Conservation (phyloP, 352 stramenopile genomes). For the Globisporangium okanoganense region DNA sequence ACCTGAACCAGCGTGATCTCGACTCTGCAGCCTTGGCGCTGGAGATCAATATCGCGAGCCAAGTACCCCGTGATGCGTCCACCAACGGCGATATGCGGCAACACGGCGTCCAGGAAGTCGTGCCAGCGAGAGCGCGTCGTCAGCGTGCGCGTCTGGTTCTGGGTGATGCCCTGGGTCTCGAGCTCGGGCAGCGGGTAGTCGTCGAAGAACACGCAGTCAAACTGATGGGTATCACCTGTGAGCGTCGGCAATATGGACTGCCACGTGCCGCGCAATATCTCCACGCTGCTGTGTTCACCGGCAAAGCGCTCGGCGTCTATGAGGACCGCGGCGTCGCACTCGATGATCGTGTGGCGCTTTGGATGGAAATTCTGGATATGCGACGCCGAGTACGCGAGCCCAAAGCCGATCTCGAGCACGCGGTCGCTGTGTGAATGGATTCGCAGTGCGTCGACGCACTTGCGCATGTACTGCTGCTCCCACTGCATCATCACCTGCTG, state of each 20-base stretch:
- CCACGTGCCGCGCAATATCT: conserved; percentile 65
- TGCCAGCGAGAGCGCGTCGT: conserved; percentile 50
- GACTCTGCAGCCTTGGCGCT: conserved; percentile 37
- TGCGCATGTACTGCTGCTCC: conserved; percentile 81
- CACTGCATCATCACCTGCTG: conserved; percentile 91
- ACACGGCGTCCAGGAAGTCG: conserved; percentile 53
- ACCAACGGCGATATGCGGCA: conserved; percentile 43
- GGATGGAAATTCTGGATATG: conserved; percentile 60
- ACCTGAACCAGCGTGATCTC: conserved; percentile 30
- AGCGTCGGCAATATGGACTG: conserved; percentile 50
- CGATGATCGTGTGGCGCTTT: conserved; percentile 65
- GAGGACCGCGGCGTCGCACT: conserved; percentile 69
- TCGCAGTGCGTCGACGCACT: conserved; percentile 56
- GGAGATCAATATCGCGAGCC: conserved; percentile 44
- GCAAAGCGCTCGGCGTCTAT: conserved; percentile 44
- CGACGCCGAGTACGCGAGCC: conserved; percentile 74
- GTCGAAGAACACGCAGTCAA: conserved; percentile 84
- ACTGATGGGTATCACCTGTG: conserved; percentile 13
- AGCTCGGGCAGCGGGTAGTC: conserved; percentile 74
- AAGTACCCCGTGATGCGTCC: conserved; percentile 67
- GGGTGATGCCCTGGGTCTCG: conserved; percentile 17
- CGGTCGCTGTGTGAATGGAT: conserved; percentile 37
- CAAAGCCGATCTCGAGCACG: conserved; percentile 88
- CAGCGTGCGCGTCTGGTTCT: conserved; percentile 13
- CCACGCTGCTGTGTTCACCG: conserved; percentile 23